phyloP scores from a whole-genome alignment of 805 yeast genomes.

The Torulaspora quercuum region DNA sequence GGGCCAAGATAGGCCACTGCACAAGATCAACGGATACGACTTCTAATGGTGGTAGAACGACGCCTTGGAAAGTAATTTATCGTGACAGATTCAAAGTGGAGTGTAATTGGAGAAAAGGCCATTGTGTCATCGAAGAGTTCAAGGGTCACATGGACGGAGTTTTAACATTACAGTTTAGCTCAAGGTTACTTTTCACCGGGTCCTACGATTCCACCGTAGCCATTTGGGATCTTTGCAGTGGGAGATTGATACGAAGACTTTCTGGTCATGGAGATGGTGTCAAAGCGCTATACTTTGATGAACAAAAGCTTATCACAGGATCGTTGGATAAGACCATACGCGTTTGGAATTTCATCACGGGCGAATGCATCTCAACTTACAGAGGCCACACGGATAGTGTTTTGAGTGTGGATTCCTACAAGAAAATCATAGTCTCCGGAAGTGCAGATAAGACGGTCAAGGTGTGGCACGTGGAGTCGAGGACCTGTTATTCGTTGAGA shows the following conservation, averaged over 20 bases:
- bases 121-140: constrained; percentile 59
- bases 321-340: constrained; percentile 87
- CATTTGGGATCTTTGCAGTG: constrained; percentile 87
- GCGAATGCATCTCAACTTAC: constrained; percentile 90
- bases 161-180: constrained; percentile 80
- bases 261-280: constrained; percentile 90
- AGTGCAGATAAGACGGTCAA: constrained; percentile 89
- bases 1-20: constrained; percentile 1
- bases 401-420: constrained; percentile 73
- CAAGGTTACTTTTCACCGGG: constrained; percentile 80
- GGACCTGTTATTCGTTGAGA: constrained; percentile 87
- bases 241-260: constrained; percentile 70
- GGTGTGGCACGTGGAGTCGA: constrained; percentile 93
- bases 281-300: constrained; percentile 78
- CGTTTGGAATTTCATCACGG: constrained; percentile 95
- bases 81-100: constrained; percentile 88
- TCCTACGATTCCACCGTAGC: constrained; percentile 87
- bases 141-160: constrained; percentile 85
- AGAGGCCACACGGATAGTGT: constrained; percentile 89
- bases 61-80: constrained; percentile 96
- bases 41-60: constrained; percentile 40
- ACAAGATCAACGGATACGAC: constrained; percentile 1
- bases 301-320: constrained; percentile 85
- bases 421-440: constrained; percentile 84
- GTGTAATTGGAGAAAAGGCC: constrained; percentile 90